These are phyloP conservation scores for Ricinus communis DNA, from an alignment of 345 rosid species.

Conservation along the genomic window DNA sequence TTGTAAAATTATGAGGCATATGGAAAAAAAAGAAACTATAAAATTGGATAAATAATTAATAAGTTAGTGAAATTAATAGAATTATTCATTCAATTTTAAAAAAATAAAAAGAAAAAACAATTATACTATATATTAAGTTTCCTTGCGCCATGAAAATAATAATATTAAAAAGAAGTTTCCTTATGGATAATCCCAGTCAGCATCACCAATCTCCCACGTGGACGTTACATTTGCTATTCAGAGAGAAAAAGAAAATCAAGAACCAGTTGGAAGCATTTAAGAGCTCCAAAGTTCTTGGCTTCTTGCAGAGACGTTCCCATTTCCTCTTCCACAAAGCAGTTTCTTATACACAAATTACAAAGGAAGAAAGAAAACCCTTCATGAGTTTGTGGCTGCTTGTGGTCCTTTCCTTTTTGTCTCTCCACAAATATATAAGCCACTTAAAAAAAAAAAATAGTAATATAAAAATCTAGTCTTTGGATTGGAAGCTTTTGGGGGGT, in stretches of 20 bases:
- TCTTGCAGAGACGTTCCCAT: constrained; percentile 3
- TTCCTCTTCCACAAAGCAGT: constrained; percentile 11
- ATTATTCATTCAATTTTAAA: too few species aligned
- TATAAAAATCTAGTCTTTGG: constrained; percentile 6
- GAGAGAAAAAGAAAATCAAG: not conserved
- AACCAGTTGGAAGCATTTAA: not conserved
- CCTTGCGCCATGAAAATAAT: too few species aligned
- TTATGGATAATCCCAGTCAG: constrained; percentile 17
- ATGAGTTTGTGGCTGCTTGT: constrained; percentile 39
- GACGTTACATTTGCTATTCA: not conserved
- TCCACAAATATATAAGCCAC: not conserved
- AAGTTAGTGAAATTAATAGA: too few species aligned
- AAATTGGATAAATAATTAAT: too few species aligned
- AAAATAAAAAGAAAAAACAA: too few species aligned
- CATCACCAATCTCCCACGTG: constrained; percentile 13
- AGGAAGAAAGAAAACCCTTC: not conserved
- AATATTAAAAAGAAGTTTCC: too few species aligned
- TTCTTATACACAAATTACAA: not conserved
- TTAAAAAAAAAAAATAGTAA: constrained; percentile 17
- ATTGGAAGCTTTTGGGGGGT: constrained; percentile 12
- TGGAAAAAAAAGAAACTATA: too few species aligned
- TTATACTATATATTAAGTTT: too few species aligned
- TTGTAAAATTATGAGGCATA: too few species aligned
- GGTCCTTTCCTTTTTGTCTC: too few species aligned
- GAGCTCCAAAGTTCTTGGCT: not conserved